Evolutionary conservation across 1,139 yeast species (phyloP), one percentile per base, ranked within the genome.

Genomic region (Insectozyma bohioensis): DNA sequence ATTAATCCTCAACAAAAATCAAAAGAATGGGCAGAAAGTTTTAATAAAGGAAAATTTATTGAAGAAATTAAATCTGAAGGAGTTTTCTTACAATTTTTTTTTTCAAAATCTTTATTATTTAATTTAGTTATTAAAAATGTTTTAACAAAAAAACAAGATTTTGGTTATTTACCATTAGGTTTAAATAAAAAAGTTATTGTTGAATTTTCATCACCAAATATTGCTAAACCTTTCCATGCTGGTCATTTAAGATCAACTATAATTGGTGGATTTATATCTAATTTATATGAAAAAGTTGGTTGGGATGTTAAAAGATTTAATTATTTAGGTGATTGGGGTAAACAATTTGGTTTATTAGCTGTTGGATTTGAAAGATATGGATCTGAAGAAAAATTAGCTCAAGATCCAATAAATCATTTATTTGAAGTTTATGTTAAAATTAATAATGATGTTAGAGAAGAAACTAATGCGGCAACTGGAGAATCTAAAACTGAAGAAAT

Each of bases 311-410:
- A 75, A 46, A 80, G 97, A 67, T 73, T 92, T 67, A 92, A 92
- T 67, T 92, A 94, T 64, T 73, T 92, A 48, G 99, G 99, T 55
- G 99, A 92, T 66, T 92, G 98, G 98, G 99, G 99, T 37, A 92
- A 94, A 64, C 99, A 92, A 68, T 92, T 92, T 55, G 99, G 98
- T 61, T 67, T 90, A 34, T 74, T 92, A 47, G 98, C 98, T 20
- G 83, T 94, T 45, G 99, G 97, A 33, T 92, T 84, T 58, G 77
- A 78, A 38, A 78, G 75, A 53, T 92, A 85, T 54, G 99, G 99
- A 33, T 64, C 73, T 42, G 95, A 85, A 55, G 86, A 82, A 51
- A 66, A 68, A 37, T 73, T 92, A 45, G 70, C 70, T 36, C 54
- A 58, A 34, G 95, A 94, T 58, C 97, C 99, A 39, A 90, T 94